These are phyloP conservation scores for Saturnispora hagleri DNA, from an alignment of 805 yeast genomes.

Conservation along the genomic window DNA sequence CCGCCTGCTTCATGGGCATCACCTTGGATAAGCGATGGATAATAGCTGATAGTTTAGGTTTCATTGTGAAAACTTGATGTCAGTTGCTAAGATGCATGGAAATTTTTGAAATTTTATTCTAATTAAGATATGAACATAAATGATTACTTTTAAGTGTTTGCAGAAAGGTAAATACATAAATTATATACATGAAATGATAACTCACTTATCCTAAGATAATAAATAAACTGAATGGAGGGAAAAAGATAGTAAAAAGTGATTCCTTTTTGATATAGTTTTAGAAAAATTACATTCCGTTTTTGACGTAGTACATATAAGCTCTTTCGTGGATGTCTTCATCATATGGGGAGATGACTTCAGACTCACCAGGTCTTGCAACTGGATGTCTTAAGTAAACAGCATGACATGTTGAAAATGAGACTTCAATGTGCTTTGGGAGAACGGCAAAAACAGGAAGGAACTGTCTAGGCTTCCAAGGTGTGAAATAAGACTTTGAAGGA, in stretches of 20 bases:
- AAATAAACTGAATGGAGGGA: not conserved
- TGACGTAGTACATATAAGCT: conserved; percentile 88
- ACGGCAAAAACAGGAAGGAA: conserved; percentile 89
- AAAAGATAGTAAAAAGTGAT: not conserved
- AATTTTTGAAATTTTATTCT: not conserved
- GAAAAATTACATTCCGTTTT: conserved; percentile 42
- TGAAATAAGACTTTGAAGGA: conserved; percentile 73
- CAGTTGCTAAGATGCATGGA: not conserved
- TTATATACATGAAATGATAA: not conserved
- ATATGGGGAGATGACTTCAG: conserved; percentile 91
- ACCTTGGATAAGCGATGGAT: conserved; percentile 6
- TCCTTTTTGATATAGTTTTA: not conserved
- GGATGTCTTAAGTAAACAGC: conserved; percentile 97
- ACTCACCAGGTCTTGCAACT: conserved; percentile 92
- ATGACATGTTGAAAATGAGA: conserved; percentile 86
- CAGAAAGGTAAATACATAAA: not conserved
- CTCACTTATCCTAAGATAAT: not conserved
- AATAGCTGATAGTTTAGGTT: not conserved
- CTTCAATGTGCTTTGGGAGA: conserved; percentile 84
- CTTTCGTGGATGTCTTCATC: conserved; percentile 76
- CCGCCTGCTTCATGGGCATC: conserved; percentile 31
- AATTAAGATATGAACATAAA: not conserved
- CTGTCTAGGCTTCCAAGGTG: conserved; percentile 95
- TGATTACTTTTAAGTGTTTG: not conserved
- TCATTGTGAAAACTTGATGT: not conserved